Conservation (phyloP, 352 stramenopile species). For the Phytophthora sojae region DNA sequence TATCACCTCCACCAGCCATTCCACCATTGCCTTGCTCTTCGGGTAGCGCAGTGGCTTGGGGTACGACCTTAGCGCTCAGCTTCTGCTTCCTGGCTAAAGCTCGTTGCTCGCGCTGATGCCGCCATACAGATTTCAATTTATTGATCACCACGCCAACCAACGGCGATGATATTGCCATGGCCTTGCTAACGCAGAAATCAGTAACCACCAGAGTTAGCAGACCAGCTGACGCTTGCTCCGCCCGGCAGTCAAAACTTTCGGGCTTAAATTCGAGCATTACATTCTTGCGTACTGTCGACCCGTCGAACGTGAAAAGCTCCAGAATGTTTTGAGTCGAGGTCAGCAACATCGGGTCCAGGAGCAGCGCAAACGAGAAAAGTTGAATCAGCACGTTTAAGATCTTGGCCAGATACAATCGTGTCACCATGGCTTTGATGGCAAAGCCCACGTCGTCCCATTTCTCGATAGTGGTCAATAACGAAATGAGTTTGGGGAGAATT, state of each 20-base stretch:
- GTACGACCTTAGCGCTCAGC: slow-evolving; percentile 28
- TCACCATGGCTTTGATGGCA: slow-evolving; percentile 86
- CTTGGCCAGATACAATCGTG: slow-evolving; percentile 82
- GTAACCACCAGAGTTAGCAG: slow-evolving; percentile 77
- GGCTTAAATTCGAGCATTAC: slow-evolving; percentile 78
- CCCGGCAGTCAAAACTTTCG: slow-evolving; percentile 53
- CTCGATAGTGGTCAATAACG: slow-evolving; percentile 70
- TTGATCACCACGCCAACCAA: slow-evolving; percentile 35
- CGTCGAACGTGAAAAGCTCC: slow-evolving; percentile 51
- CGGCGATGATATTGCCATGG: slow-evolving; percentile 44
- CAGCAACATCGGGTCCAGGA: slow-evolving; percentile 74
- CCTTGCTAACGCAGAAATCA: slow-evolving; percentile 79
- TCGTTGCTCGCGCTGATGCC: slow-evolving; percentile 21
- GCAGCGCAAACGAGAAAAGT: slow-evolving; percentile 72
- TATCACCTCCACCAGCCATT: background rate
- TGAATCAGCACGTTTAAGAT: slow-evolving; percentile 87
- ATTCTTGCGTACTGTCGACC: slow-evolving; percentile 53
- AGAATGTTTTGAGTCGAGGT: slow-evolving; percentile 47
- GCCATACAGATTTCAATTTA: slow-evolving; percentile 22
- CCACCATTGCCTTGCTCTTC: background rate
- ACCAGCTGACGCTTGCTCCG: slow-evolving; percentile 69
- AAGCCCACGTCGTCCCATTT: slow-evolving; percentile 84
- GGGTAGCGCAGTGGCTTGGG: slow-evolving; percentile 10
- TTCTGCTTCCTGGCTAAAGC: slow-evolving; percentile 15
- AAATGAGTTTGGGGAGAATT: slow-evolving; percentile 69